A percentile compares a stretch with the other conserved stretches of the same genome.
phyloP scores from a whole-genome alignment of 2,329 filamentous ascomycete genomes.

The Trichophyton mentagrophytes region DNA sequence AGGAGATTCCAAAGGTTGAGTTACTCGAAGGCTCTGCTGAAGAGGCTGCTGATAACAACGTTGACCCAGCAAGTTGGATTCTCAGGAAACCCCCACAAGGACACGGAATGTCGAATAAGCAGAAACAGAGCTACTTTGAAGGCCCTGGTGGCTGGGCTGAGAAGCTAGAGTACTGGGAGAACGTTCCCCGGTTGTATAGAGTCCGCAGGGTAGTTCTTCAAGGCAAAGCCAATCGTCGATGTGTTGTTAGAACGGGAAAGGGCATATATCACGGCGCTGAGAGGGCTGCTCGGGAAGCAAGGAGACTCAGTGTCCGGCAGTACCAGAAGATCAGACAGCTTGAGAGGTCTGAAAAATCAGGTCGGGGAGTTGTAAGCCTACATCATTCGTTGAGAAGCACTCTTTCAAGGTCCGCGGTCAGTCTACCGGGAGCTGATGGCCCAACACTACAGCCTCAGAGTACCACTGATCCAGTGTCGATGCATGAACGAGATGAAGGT shows the following conservation, averaged over 20 bases:
- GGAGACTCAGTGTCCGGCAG: neutral
- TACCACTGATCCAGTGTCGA: neutral
- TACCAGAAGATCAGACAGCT: neutral
- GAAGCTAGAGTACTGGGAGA: constrained; percentile 29
- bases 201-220: constrained; percentile 26
- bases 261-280: constrained; percentile 15
- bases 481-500: neutral
- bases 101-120: constrained; percentile 23
- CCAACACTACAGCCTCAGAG: neutral
- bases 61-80: constrained; percentile 32
- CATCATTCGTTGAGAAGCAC: neutral
- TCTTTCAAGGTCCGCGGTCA: neutral
- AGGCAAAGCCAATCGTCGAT: constrained; percentile 25
- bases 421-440: neutral
- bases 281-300: constrained; percentile 9
- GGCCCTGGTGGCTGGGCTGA: constrained; percentile 30
- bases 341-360: neutral
- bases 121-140: constrained; percentile 29
- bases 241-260: constrained; percentile 20
- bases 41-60: constrained; percentile 26
- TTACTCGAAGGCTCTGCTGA: constrained; percentile 27
- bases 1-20: constrained; percentile 20
- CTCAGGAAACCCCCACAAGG: constrained; percentile 31
- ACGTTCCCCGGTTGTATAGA: constrained; percentile 24
- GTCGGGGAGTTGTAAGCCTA: neutral